These are phyloP conservation scores for Xanthoconium purpureum DNA, from an alignment of 768 basidiomycete genomes.

Conservation along the genomic window DNA sequence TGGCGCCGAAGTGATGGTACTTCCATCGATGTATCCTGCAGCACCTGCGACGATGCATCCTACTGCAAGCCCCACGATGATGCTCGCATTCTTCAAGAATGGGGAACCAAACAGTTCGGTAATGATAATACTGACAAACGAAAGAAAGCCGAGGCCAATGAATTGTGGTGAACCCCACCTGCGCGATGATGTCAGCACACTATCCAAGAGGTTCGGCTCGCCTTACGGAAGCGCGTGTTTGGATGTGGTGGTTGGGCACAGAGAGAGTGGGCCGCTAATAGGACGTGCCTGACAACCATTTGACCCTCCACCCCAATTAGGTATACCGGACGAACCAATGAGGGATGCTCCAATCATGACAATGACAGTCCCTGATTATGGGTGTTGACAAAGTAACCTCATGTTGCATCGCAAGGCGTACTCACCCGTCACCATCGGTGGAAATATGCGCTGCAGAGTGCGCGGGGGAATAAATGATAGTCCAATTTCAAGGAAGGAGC, in stretches of 20 bases:
- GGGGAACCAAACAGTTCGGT: constrained; percentile 83
- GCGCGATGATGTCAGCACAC: neutral
- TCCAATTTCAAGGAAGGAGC: constrained; percentile 77
- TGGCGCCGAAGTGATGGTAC: constrained; percentile 63
- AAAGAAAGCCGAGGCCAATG: constrained; percentile 84
- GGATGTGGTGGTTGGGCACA: constrained; percentile 71
- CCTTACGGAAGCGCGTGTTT: constrained; percentile 64
- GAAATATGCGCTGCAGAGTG: constrained; percentile 64
- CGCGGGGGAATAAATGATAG: constrained; percentile 72
- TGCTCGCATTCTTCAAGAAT: constrained; percentile 77
- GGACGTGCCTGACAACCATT: constrained; percentile 67
- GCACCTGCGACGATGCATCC: constrained; percentile 82
- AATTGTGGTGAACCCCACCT: constrained; percentile 83
- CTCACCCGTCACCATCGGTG: constrained; percentile 73
- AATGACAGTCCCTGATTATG: constrained; percentile 61
- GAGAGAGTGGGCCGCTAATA: constrained; percentile 57
- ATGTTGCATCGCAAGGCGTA: neutral
- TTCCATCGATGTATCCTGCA: constrained; percentile 70
- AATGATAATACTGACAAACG: constrained; percentile 71
- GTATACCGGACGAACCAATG: constrained; percentile 69
- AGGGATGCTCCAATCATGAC: constrained; percentile 78
- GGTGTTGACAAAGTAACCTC: neutral
- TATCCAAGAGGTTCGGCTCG: neutral
- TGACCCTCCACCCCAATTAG: constrained; percentile 83
- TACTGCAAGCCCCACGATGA: constrained; percentile 71